Evolutionary conservation across 2,329 filamentous ascomycete species (phyloP).

Genomic region (Lachnellula willkommii): DNA sequence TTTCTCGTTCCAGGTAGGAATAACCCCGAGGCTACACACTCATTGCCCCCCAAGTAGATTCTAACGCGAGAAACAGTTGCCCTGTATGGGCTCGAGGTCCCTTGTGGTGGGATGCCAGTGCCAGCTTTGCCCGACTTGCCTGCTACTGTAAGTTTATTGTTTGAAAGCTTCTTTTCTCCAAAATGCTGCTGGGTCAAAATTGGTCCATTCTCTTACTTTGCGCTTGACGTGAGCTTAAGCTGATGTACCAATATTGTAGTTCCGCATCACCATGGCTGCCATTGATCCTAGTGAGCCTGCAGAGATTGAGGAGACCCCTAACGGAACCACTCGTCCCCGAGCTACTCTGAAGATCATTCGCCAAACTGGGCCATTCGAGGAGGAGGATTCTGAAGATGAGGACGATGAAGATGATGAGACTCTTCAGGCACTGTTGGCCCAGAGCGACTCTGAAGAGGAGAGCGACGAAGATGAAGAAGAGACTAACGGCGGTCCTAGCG

Average conservation of each 20-base stretch:
- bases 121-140: conserved; percentile 74
- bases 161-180: background rate
- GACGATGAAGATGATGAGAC: conserved; percentile 64
- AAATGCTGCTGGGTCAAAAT: background rate
- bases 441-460: conserved; percentile 46
- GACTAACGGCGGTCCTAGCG: conserved; percentile 82
- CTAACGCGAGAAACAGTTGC: conserved; percentile 52
- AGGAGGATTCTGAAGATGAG: conserved; percentile 31
- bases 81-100: conserved; percentile 89
- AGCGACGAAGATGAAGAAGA: conserved; percentile 57
- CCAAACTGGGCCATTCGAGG: conserved; percentile 56
- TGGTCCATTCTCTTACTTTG: background rate
- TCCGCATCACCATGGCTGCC: conserved; percentile 97
- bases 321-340: conserved; percentile 59
- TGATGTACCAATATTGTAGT: conserved; percentile 46
- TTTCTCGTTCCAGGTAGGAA: conserved; percentile 44
- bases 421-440: conserved; percentile 49
- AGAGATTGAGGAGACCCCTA: conserved; percentile 58
- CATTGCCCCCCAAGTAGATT: conserved; percentile 3
- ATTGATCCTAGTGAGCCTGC: conserved; percentile 81
- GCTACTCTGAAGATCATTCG: conserved; percentile 91
- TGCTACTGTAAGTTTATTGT: conserved; percentile 63
- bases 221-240: background rate
- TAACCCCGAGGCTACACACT: background rate
- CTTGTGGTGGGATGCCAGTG: conserved; percentile 75